Base-by-base conservation (phyloP, 768 basidiomycete species). In the Leccinum subtestaceum region DNA sequence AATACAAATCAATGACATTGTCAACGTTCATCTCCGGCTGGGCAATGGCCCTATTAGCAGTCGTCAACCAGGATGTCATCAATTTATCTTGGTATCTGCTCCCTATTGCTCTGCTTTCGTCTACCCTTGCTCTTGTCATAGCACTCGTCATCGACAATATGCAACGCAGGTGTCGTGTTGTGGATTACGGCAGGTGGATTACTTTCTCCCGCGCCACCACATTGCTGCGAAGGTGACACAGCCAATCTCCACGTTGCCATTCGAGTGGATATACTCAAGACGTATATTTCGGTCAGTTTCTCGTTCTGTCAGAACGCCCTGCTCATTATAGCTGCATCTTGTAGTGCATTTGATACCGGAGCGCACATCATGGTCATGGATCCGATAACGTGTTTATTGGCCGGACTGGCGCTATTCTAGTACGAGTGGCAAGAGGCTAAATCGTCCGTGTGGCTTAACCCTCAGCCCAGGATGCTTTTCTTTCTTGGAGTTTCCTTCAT, bases 31-130 rank as follows among this genome's bases (percentile, higher is more conserved):
- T 64, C 84, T 3, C 83, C 84, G 21, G 82, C 81, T 53, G 84
- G 83, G 57, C 81, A n/a, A 83, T 82, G 1, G 81, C 83, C 21
- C 72, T 84, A 34, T 71, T 84, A 10, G 77, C 81, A 19, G 75
- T 78, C 2, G 67, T 80, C 27, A 78, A 77, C 63, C 59, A 71
- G 13, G 73, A 80, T 15, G 67, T 81, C 17, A 61, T 81, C 17
- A 61, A 68, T n/a, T 65, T 83, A 48, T 78, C 77, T 12, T 84
- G 82, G 83, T 80, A 82, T 62, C 80, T 81, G 58, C 71, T 85
- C 12, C 81, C 81, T 13, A 76, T 84, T 47, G 66, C 84, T 50
- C 72, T 85, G 11, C 74, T 85, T 5, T 77, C 79, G 5, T 80
- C 80, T 5, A 62, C 71, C 9, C 70, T 84, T 7, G 74, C 75